These are phyloP conservation scores for Emericellopsis cladophorae DNA, from an alignment of 2,329 filamentous ascomycete genomes.

Conservation along the genomic window DNA sequence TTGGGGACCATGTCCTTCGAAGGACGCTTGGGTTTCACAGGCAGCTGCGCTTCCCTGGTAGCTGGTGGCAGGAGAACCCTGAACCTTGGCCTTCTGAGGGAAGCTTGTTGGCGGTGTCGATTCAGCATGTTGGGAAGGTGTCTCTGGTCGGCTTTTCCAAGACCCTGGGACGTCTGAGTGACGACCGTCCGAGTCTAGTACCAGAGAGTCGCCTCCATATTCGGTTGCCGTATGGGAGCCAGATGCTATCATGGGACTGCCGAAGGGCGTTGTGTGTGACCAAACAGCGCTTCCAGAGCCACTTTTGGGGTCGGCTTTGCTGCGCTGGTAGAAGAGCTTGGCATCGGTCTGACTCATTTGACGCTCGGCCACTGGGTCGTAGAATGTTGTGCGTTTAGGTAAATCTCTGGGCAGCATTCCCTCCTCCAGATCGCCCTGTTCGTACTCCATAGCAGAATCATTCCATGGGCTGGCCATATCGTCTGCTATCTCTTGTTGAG, in stretches of 20 bases:
- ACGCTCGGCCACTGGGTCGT: constrained; percentile 87
- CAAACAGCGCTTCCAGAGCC: constrained; percentile 17
- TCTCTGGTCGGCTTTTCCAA: constrained; percentile 1
- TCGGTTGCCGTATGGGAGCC: constrained; percentile 20
- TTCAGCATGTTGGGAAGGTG: neutral
- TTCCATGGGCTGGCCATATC: constrained; percentile 5
- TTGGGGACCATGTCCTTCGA: constrained; percentile 6
- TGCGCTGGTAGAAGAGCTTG: constrained; percentile 90
- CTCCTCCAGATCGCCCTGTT: constrained; percentile 25
- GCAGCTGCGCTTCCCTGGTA: constrained; percentile 3
- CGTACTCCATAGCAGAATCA: constrained; percentile 8
- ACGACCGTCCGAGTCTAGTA: constrained; percentile 11
- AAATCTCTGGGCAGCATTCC: constrained; percentile 50
- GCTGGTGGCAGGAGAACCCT: neutral
- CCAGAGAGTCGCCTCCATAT: constrained; percentile 20
- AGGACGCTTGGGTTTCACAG: constrained; percentile 2
- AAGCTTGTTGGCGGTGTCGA: neutral
- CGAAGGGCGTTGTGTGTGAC: constrained; percentile 28
- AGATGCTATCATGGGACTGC: constrained; percentile 30
- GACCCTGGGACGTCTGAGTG: neutral
- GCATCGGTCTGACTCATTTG: constrained; percentile 90
- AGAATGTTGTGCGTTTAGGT: constrained; percentile 69
- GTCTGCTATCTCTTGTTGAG: constrained; percentile 8
- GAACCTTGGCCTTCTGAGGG: neutral
- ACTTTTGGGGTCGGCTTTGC: constrained; percentile 38